phyloP scores from a whole-genome alignment of 2,329 filamentous ascomycete species.

The Cryphonectria japonica region DNA sequence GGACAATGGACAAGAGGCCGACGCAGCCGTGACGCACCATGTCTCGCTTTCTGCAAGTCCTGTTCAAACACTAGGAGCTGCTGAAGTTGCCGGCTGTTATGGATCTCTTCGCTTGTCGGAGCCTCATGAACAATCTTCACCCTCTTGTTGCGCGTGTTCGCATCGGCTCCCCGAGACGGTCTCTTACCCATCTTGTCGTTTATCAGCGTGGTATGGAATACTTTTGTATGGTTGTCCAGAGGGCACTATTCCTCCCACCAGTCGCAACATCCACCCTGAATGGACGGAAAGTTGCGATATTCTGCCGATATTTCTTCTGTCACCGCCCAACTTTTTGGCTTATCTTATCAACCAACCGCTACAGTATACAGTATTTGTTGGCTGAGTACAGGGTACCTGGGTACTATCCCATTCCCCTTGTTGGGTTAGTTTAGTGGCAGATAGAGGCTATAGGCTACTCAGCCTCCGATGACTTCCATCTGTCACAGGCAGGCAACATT shows the following conservation, averaged over 20 bases:
- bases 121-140: slow-evolving; percentile 60
- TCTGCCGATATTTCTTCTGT: slow-evolving; percentile 8
- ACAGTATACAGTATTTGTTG: background rate
- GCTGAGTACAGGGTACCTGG: background rate
- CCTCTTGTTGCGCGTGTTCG: slow-evolving; percentile 57
- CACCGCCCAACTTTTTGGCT: slow-evolving; percentile 13
- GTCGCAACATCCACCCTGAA: background rate
- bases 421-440: background rate
- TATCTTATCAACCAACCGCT: slow-evolving; percentile 14
- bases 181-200: slow-evolving; percentile 25
- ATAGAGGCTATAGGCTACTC: background rate
- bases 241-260: background rate
- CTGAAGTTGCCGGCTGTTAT: slow-evolving; percentile 67
- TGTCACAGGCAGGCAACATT: background rate
- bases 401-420: background rate
- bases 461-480: background rate
- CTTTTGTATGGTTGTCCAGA: background rate
- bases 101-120: slow-evolving; percentile 64
- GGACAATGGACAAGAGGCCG: background rate
- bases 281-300: slow-evolving; percentile 13
- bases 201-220: background rate
- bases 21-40: slow-evolving; percentile 50
- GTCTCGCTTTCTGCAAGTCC: slow-evolving; percentile 67
- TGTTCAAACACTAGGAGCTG: slow-evolving; percentile 73
- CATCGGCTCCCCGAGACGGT: slow-evolving; percentile 40